phyloP scores from a whole-genome alignment of 2,329 filamentous ascomycete species.

The Trematosphaeria pertusa region DNA sequence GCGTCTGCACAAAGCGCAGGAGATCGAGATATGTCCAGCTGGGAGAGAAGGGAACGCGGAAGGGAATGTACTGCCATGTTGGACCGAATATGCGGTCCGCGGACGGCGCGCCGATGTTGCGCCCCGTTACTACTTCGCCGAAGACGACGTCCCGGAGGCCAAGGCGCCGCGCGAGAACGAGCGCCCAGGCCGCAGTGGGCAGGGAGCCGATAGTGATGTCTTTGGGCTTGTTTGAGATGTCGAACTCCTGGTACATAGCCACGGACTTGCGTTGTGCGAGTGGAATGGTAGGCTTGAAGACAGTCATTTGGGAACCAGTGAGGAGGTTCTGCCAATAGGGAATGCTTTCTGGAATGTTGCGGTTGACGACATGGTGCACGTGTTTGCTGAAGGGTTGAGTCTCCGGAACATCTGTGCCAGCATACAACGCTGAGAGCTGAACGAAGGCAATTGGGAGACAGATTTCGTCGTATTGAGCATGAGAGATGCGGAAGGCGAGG shows the following conservation, averaged over 20 bases:
- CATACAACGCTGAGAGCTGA: slow-evolving; percentile 65
- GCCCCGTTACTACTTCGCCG: slow-evolving; percentile 70
- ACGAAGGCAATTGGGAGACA: slow-evolving; percentile 68
- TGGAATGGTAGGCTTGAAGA: slow-evolving; percentile 43
- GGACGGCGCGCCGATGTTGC: slow-evolving; percentile 64
- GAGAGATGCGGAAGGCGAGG: slow-evolving; percentile 69
- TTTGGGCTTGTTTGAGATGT: slow-evolving; percentile 52
- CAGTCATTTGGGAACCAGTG: slow-evolving; percentile 58
- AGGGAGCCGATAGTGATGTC: slow-evolving; percentile 70
- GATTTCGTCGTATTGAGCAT: slow-evolving; percentile 74
- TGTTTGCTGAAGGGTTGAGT: slow-evolving; percentile 56
- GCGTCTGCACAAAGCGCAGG: slow-evolving; percentile 44
- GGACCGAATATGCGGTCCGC: slow-evolving; percentile 68
- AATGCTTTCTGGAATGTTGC: slow-evolving; percentile 56
- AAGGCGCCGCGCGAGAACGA: slow-evolving; percentile 65
- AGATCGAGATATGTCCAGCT: slow-evolving; percentile 52
- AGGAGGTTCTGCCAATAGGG: slow-evolving; percentile 69
- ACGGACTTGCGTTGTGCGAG: slow-evolving; percentile 35
- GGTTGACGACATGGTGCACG: slow-evolving; percentile 49
- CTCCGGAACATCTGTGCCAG: slow-evolving; percentile 38
- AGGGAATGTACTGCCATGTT: slow-evolving; percentile 71
- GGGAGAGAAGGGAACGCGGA: slow-evolving; percentile 63
- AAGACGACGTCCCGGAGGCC: slow-evolving; percentile 66
- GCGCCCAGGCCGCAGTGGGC: slow-evolving; percentile 71
- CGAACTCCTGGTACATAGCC: slow-evolving; percentile 42